Conservation (phyloP, 257 asterid species). For the Linaria vulgaris region DNA sequence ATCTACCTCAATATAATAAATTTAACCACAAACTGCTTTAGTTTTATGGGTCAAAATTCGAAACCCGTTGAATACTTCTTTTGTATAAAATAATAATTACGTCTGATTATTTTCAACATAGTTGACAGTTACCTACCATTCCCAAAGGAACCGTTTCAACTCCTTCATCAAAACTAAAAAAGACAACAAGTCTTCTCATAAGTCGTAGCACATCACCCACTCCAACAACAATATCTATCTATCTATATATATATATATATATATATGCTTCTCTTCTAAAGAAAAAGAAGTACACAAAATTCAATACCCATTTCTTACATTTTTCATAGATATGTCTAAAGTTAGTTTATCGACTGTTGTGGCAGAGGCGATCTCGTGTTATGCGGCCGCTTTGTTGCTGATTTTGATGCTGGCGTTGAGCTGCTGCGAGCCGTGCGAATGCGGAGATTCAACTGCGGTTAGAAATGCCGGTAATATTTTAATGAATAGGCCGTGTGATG, state of each 20-base stretch:
- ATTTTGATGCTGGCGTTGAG: constrained; percentile 52
- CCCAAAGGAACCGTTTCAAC: constrained; percentile 29
- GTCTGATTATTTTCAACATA: neutral
- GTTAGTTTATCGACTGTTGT: constrained; percentile 33
- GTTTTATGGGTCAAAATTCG: neutral
- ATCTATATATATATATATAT: neutral
- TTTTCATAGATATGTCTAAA: constrained; percentile 33
- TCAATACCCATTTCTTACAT: too few relatives aligned
- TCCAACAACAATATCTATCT: constrained; percentile 40
- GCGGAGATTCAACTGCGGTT: constrained; percentile 26
- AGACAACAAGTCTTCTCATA: neutral
- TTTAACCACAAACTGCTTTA: too few relatives aligned
- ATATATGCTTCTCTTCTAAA: neutral
- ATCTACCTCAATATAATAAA: neutral
- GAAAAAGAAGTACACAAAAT: too few relatives aligned
- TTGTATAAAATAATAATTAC: neutral
- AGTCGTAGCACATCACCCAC: constrained; percentile 32
- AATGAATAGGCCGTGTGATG: constrained; percentile 49
- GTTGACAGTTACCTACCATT: constrained; percentile 29
- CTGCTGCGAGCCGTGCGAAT: constrained; percentile 53
- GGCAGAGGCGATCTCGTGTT: constrained; percentile 61
- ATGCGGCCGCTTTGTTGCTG: constrained; percentile 50
- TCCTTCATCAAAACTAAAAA: constrained; percentile 18
- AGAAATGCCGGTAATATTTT: neutral
- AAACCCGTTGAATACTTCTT: neutral